Evolutionary conservation across 2,329 filamentous ascomycete genomes (phyloP).

Genomic region (Malbranchea cinnamomea): DNA sequence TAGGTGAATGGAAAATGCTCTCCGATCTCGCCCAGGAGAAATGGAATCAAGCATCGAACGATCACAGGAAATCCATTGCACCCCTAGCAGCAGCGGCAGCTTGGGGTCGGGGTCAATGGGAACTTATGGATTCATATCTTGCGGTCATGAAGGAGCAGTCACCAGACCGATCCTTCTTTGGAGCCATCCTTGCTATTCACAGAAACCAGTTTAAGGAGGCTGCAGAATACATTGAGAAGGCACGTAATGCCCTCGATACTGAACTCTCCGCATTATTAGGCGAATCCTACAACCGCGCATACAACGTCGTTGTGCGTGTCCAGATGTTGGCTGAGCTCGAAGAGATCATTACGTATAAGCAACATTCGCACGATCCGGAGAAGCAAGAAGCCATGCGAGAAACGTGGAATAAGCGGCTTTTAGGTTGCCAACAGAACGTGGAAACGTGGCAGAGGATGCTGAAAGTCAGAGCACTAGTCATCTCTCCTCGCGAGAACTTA

Average conservation of each 20-base stretch:
- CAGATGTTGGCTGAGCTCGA: constrained; percentile 99
- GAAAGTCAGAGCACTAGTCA: constrained; percentile 81
- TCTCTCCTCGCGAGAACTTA: constrained; percentile 82
- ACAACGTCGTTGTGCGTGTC: constrained; percentile 92
- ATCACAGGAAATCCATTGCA: constrained; percentile 81
- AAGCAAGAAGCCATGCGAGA: constrained; percentile 82
- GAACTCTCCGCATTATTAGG: constrained; percentile 93
- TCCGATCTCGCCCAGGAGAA: constrained; percentile 81
- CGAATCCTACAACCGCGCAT: constrained; percentile 94
- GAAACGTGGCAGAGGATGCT: constrained; percentile 99
- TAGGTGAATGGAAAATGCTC: constrained; percentile 93
- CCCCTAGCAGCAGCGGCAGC: constrained; percentile 88
- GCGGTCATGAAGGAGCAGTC: constrained; percentile 88
- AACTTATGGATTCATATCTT: constrained; percentile 94
- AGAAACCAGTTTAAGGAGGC: constrained; percentile 92
- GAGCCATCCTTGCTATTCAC: constrained; percentile 86
- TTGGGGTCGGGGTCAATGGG: constrained; percentile 94
- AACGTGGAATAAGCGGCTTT: constrained; percentile 90
- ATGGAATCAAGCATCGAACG: constrained; percentile 77
- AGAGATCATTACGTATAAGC: constrained; percentile 96
- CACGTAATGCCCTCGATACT: constrained; percentile 83
- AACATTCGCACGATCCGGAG: constrained; percentile 60
- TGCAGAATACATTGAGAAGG: constrained; percentile 74
- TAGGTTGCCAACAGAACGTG: constrained; percentile 90
- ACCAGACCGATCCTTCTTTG: constrained; percentile 93